These are phyloP conservation scores for Taphrina sp. DNA, from an alignment of 1,139 yeast genomes.

Conservation along the genomic window DNA sequence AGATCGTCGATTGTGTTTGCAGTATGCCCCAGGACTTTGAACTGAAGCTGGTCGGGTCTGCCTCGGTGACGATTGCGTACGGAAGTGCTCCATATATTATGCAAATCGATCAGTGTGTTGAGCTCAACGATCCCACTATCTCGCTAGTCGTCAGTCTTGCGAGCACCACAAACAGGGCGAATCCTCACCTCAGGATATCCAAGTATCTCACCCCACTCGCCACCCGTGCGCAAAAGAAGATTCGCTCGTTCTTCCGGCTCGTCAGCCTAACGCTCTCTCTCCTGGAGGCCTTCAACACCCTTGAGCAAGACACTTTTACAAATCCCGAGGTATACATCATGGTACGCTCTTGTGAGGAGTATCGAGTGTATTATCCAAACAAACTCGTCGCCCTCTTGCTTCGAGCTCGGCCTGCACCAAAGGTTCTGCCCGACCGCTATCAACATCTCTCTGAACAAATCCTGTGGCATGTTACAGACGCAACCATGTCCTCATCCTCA, in stretches of 20 bases:
- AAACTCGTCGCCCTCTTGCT: neutral
- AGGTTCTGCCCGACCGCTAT: slow-evolving; percentile 8
- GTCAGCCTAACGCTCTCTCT: slow-evolving; percentile 9
- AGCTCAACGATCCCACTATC: neutral
- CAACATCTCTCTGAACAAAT: neutral
- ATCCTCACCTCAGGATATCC: slow-evolving; percentile 16
- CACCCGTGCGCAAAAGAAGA: neutral
- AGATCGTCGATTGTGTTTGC: neutral
- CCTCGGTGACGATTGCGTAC: neutral
- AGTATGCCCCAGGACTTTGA: neutral
- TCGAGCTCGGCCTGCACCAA: slow-evolving; percentile 16
- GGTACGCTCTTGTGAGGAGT: slow-evolving; percentile 9
- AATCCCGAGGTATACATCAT: slow-evolving; percentile 10
- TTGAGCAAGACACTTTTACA: slow-evolving; percentile 7
- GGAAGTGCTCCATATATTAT: neutral
- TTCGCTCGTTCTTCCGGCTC: slow-evolving; percentile 2
- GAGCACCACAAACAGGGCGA: neutral
- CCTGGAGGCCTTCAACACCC: slow-evolving; percentile 2
- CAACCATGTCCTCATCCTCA: slow-evolving; percentile 8
- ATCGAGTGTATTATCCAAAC: slow-evolving; percentile 19
- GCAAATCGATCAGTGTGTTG: slow-evolving; percentile 2
- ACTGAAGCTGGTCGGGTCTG: neutral
- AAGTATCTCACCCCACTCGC: neutral
- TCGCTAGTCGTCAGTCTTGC: slow-evolving; percentile 1
- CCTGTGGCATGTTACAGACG: slow-evolving; percentile 19